Conservation (phyloP, 2,329 filamentous ascomycete species). For the Trichoderma brevicompactum region DNA sequence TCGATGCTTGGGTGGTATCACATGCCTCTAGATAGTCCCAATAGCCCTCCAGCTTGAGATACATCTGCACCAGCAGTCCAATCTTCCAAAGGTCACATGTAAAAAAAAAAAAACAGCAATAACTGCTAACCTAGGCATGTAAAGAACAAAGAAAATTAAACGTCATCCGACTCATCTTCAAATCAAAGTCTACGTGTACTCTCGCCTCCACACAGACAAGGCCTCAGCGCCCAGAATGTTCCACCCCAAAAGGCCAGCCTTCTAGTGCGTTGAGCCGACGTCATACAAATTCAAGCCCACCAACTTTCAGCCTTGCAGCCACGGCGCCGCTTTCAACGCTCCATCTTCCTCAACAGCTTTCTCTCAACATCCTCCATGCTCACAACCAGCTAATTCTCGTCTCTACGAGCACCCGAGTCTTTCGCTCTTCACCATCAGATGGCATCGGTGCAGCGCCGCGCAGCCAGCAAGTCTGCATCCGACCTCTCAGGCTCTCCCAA, state of each 20-base stretch:
- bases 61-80: neutral
- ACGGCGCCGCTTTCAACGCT: neutral
- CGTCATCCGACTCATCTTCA: neutral
- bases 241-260: neutral
- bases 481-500: conserved; percentile 2
- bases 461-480: neutral
- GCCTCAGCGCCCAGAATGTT: conserved; percentile 9
- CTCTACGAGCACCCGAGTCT: neutral
- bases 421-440: neutral
- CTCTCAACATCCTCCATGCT: neutral
- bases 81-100: too few relatives aligned
- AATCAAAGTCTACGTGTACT: neutral
- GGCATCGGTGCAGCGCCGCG: conserved; percentile 17
- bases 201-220: neutral
- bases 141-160: neutral
- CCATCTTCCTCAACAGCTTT: neutral
- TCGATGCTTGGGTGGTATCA: too few relatives aligned
- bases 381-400: neutral
- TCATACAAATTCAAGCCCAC: conserved; percentile 14
- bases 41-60: too few relatives aligned
- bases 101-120: neutral
- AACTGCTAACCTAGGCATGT: too few relatives aligned
- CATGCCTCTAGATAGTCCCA: too few relatives aligned
- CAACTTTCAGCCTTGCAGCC: conserved; percentile 10
- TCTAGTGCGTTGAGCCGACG: conserved; percentile 17